These are phyloP conservation scores for Quercus tomentella DNA, from an alignment of 331 rosid species.

Conservation along the genomic window DNA sequence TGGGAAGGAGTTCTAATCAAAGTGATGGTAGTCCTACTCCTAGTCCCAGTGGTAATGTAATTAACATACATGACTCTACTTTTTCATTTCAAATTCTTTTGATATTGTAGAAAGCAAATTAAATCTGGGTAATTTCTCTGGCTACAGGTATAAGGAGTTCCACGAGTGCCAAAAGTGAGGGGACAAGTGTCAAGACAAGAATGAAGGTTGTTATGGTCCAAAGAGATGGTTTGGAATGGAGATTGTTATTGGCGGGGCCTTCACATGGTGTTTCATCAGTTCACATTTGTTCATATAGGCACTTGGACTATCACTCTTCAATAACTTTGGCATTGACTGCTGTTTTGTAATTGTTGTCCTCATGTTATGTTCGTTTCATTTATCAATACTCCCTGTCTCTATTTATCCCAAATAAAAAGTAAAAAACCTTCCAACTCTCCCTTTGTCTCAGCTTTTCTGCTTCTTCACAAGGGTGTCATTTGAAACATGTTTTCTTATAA, in stretches of 20 bases:
- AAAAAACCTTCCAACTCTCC: too few species aligned
- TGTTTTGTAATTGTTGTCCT: too few species aligned
- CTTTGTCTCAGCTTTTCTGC: too few species aligned
- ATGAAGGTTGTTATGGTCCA: slow-evolving; percentile 18
- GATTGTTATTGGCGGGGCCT: slow-evolving; percentile 16
- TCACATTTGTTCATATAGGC: slow-evolving; percentile 11
- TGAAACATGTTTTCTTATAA: too few species aligned
- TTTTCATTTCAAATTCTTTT: background rate
- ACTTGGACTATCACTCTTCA: background rate
- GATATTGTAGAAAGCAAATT: background rate
- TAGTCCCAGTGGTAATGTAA: slow-evolving; percentile 35
- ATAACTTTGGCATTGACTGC: background rate
- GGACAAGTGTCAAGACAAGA: slow-evolving; percentile 15
- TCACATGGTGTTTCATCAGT: background rate
- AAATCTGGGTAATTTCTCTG: background rate
- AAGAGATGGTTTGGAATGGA: slow-evolving; percentile 14
- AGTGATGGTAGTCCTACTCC: slow-evolving; percentile 27
- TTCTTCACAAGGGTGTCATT: too few species aligned
- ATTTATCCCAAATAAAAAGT: too few species aligned
- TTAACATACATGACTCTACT: too few species aligned
- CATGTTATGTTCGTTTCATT: too few species aligned
- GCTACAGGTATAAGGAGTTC: slow-evolving; percentile 6
- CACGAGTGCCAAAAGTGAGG: background rate
- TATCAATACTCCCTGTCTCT: too few species aligned
- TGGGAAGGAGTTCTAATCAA: slow-evolving; percentile 18